A percentile compares a stretch with the other conserved stretches of the same genome.
Conservation (phyloP, 1,139 yeast species). For the Lodderomyces oxycetoniae region DNA sequence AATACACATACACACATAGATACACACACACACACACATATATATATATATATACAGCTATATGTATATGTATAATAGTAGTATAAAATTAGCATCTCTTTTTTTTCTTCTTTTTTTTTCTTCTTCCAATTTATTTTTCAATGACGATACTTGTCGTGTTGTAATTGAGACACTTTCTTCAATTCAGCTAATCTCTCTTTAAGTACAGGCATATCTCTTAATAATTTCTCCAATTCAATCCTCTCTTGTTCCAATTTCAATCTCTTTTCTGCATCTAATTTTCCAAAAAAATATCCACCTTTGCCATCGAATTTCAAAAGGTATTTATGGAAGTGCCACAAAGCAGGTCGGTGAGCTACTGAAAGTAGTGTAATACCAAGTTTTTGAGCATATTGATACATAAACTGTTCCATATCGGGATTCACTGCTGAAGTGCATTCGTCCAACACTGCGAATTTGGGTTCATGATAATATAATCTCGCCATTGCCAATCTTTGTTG, state of each 20-base stretch:
- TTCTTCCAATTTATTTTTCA: conserved; percentile 2
- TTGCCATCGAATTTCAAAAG: conserved; percentile 82
- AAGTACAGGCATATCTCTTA: conserved; percentile 64
- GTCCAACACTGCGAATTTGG: conserved; percentile 89
- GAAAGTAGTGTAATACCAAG: conserved; percentile 81
- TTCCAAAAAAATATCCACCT: conserved; percentile 69
- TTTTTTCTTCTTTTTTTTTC: too few relatives aligned
- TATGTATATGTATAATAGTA: background rate
- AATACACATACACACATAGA: too few relatives aligned
- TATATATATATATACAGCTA: background rate
- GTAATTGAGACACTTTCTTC: conserved; percentile 46
- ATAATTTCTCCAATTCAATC: conserved; percentile 55
- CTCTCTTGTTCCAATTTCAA: conserved; percentile 69
- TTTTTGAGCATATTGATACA: conserved; percentile 80
- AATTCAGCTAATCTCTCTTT: conserved; percentile 60
- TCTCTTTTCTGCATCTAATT: conserved; percentile 64
- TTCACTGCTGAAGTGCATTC: conserved; percentile 95
- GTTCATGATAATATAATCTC: conserved; percentile 82
- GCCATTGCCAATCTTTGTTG: conserved; percentile 95
- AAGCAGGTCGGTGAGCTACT: conserved; percentile 86
- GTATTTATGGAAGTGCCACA: conserved; percentile 88
- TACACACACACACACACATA: background rate
- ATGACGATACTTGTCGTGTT: conserved; percentile 27
- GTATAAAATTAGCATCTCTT: too few relatives aligned
- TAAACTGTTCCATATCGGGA: conserved; percentile 83